Evolutionary conservation across 345 rosid species (phyloP).

Genomic region (Populus nigra): DNA sequence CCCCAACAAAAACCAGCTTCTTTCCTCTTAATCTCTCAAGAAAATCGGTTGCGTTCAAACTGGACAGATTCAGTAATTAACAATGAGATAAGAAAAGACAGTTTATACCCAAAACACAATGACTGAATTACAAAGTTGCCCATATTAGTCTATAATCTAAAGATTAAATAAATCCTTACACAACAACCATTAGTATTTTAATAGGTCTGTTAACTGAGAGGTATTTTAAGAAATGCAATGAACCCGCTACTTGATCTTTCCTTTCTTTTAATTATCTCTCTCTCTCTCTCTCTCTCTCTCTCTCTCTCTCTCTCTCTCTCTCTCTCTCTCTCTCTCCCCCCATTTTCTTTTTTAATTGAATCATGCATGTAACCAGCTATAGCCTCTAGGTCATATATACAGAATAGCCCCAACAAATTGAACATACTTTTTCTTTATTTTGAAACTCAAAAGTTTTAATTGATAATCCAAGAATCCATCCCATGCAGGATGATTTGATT

Average conservation of each 20-base stretch:
- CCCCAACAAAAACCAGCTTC: slow-evolving; percentile 83
- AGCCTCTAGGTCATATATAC: neutral
- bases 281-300: too few species aligned
- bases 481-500: too few species aligned
- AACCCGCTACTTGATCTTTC: too few species aligned
- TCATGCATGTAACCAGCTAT: neutral
- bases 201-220: neutral
- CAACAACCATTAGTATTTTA: neutral
- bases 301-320: too few species aligned
- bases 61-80: slow-evolving; percentile 25
- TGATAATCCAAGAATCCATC: neutral
- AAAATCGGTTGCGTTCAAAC: slow-evolving; percentile 80
- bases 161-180: neutral
- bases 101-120: neutral
- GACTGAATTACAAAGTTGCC: neutral
- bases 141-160: neutral
- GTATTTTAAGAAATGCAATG: neutral
- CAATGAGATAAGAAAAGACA: neutral
- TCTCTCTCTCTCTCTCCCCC: too few species aligned
- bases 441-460: neutral
- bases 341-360: neutral
- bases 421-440: neutral
- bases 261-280: too few species aligned
- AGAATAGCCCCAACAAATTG: neutral
- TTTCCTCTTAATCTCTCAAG: slow-evolving; percentile 73